Evolutionary conservation across 2,329 filamentous ascomycete genomes (phyloP).

Genomic region (Parascedosporium putredinis): DNA sequence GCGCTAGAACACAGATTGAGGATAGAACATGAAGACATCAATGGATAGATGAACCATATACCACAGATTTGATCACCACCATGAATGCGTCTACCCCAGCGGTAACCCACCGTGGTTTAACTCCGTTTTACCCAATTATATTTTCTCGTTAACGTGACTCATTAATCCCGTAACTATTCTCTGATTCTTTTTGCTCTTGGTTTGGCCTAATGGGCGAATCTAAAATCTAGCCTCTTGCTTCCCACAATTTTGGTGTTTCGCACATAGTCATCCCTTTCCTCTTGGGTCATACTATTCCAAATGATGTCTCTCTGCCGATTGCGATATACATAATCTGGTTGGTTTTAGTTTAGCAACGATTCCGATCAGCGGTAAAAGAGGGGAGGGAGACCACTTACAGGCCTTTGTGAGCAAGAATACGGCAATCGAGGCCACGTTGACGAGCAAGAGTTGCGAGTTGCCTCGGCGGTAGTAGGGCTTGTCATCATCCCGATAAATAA

Average conservation of each 20-base stretch:
- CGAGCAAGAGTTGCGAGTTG: slow-evolving; percentile 38
- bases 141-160: too few relatives aligned
- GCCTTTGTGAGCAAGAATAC: slow-evolving; percentile 38
- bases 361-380: not conserved
- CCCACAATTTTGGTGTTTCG: slow-evolving; percentile 31
- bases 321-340: slow-evolving; percentile 36
- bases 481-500: slow-evolving; percentile 33
- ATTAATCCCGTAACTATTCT: too few relatives aligned
- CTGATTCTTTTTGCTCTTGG: too few relatives aligned
- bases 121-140: too few relatives aligned
- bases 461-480: slow-evolving; percentile 25
- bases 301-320: slow-evolving; percentile 33
- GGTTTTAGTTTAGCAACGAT: not conserved
- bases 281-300: slow-evolving; percentile 37
- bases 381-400: too few relatives aligned
- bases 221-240: slow-evolving; percentile 32
- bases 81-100: too few relatives aligned
- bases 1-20: too few relatives aligned
- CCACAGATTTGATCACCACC: too few relatives aligned
- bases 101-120: too few relatives aligned
- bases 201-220: slow-evolving; percentile 25
- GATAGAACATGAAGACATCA: too few relatives aligned
- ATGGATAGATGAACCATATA: too few relatives aligned
- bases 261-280: slow-evolving; percentile 23
- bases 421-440: slow-evolving; percentile 36